Base-by-base conservation (phyloP, 495 filamentous ascomycete genomes). In the Talaromyces proteolyticus region DNA sequence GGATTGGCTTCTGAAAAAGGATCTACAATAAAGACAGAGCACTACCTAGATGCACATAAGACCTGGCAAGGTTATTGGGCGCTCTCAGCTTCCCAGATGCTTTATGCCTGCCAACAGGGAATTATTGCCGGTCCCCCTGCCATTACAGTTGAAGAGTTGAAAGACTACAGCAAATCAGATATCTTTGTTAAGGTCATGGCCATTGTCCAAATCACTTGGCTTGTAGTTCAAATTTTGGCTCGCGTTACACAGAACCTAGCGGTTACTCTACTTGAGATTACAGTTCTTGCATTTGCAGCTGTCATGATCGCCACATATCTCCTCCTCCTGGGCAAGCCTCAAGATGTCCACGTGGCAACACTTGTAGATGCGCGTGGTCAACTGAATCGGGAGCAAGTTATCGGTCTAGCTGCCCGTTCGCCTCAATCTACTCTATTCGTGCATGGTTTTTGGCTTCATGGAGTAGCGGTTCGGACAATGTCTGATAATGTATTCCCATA, bases 91-190 rank as follows among this genome's bases (percentile, higher is more conserved):
- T 8, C 17, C 16, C 17, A 42, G 16, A 8, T 42, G 11, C 8
- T 8, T 16, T 10, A 22, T 2, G 40, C 40, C 8, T 16, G 40
- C 10, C 8, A 42, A 22, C 11, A 10, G 2, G 17, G 40, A 10
- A 42, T 42, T 16, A 22, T 42, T 10, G 16, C 8, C 17, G 17
- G 8, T 2, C 40, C 17, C 11, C 40, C 40, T 42, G 40, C 10
- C 17, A 16, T 73, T 0, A 45, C 58, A 2, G 40, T 54, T 19
- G 54, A 52, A 2, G 49, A 63, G 2, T 68, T 75, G 10, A 40
- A 53, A 22, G 66, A 72, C 45, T 66, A 67, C 51, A 71, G 58
- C 42, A 74, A 75, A 58, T 59, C 64, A 12, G 61, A 65, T 47
- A 48, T 53, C 0, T 24, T 74, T 3, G 58, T 61, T 18, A 47